phyloP scores from a whole-genome alignment of 2,329 filamentous ascomycete genomes.

The Canariomyces notabilis region DNA sequence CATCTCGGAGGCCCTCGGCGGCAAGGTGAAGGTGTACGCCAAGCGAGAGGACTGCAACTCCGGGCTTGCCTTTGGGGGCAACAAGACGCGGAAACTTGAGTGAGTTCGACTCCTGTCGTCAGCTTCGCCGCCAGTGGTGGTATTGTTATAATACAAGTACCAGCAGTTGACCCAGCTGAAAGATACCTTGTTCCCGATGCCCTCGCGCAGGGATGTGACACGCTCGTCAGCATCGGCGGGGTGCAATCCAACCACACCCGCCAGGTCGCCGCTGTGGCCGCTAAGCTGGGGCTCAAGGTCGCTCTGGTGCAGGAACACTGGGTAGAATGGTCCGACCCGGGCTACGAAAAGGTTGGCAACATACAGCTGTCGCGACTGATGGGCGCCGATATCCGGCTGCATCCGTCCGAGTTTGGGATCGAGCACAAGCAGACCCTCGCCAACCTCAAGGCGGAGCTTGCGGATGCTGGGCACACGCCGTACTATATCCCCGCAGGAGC shows the following conservation, averaged over 20 bases:
- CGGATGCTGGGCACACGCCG: slow-evolving; percentile 50
- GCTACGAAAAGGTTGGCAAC: slow-evolving; percentile 63
- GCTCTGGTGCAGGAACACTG: slow-evolving; percentile 63
- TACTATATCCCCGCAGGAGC: slow-evolving; percentile 71
- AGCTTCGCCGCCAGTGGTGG: neutral
- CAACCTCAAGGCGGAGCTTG: slow-evolving; percentile 49
- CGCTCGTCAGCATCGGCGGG: slow-evolving; percentile 62
- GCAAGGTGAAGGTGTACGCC: slow-evolving; percentile 59
- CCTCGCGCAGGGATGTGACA: slow-evolving; percentile 50
- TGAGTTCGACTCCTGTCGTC: slow-evolving; percentile 25
- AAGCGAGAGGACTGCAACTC: slow-evolving; percentile 70
- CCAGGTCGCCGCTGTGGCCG: slow-evolving; percentile 59
- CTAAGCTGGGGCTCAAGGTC: slow-evolving; percentile 51
- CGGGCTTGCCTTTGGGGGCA: slow-evolving; percentile 61
- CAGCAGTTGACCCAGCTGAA: neutral
- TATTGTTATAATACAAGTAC: too few relatives aligned
- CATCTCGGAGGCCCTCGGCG: slow-evolving; percentile 56
- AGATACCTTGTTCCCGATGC: slow-evolving; percentile 63
- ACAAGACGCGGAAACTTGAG: slow-evolving; percentile 67
- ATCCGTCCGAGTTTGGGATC: slow-evolving; percentile 59
- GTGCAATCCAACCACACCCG: slow-evolving; percentile 68
- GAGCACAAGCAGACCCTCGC: slow-evolving; percentile 60
- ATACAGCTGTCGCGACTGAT: slow-evolving; percentile 65
- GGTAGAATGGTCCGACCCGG: slow-evolving; percentile 57
- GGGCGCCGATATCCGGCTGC: slow-evolving; percentile 58